These are phyloP conservation scores for Kuraishia capsulata DNA, from an alignment of 805 yeast genomes.

Conservation along the genomic window DNA sequence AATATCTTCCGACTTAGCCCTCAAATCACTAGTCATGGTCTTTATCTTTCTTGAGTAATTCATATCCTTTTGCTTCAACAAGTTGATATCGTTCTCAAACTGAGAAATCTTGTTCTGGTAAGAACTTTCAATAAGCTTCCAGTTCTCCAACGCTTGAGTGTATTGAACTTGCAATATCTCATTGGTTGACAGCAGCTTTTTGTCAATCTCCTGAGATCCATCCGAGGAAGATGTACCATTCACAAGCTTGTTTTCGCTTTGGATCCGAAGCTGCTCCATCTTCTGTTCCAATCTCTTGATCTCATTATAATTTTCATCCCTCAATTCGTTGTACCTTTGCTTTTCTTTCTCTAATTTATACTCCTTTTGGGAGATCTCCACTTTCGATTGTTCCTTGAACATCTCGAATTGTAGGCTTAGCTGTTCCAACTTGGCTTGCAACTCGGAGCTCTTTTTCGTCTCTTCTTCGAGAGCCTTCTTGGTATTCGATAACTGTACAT, in stretches of 20 bases:
- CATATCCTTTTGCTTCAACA: conserved; percentile 20
- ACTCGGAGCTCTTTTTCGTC: conserved; percentile 14
- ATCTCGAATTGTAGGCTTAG: conserved; percentile 10
- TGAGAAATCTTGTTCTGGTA: conserved; percentile 37
- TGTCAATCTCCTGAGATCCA: conserved; percentile 22
- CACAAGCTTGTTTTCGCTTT: conserved; percentile 33
- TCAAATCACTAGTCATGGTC: conserved; percentile 26
- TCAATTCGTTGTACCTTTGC: conserved; percentile 13
- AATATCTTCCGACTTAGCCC: conserved; percentile 18
- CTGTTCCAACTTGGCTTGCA: conserved; percentile 14
- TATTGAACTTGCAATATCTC: conserved; percentile 61
- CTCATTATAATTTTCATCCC: conserved; percentile 30
- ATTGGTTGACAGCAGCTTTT: conserved; percentile 36
- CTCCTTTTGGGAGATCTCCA: conserved; percentile 15
- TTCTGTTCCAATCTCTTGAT: conserved; percentile 55
- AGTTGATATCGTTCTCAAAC: conserved; percentile 35
- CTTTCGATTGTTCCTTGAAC: conserved; percentile 15
- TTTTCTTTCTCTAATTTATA: conserved; percentile 19
- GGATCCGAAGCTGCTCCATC: conserved; percentile 58
- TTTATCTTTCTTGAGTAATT: conserved; percentile 17
- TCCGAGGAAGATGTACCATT: neutral
- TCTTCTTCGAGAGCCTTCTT: conserved; percentile 25
- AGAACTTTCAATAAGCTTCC: conserved; percentile 73
- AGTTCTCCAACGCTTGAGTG: conserved; percentile 66
- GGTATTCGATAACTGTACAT: conserved; percentile 21